Evolutionary conservation across 495 filamentous ascomycete species (phyloP).

Genomic region (Aspergillus wentii): DNA sequence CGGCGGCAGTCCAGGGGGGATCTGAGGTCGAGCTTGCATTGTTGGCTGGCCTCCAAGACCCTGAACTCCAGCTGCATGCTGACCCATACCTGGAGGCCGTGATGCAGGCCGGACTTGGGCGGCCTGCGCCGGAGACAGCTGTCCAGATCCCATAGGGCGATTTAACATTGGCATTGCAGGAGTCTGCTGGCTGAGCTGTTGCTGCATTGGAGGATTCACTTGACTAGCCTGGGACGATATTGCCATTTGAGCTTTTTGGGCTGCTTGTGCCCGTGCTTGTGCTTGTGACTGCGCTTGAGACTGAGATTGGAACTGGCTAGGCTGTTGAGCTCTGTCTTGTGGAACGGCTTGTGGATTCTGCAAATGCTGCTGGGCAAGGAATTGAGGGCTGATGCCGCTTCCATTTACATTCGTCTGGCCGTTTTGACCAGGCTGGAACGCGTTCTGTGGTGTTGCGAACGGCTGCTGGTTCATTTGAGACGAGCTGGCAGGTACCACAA

Average conservation of each 20-base stretch:
- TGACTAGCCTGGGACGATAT: slow-evolving; percentile 36
- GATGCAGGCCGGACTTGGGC: slow-evolving; percentile 36
- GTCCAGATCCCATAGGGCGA: slow-evolving; percentile 46
- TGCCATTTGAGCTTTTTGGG: slow-evolving; percentile 46
- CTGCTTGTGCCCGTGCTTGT: slow-evolving; percentile 38
- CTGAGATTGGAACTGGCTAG: slow-evolving; percentile 32
- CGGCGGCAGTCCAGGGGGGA: slow-evolving; percentile 31
- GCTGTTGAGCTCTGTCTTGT: slow-evolving; percentile 36
- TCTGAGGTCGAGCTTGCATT: slow-evolving; percentile 31
- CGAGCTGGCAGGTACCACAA: slow-evolving; percentile 62
- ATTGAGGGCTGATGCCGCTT: slow-evolving; percentile 34
- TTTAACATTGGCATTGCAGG: slow-evolving; percentile 58
- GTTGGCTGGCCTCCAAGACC: slow-evolving; percentile 18
- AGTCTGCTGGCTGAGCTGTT: slow-evolving; percentile 44
- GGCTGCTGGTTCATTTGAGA: slow-evolving; percentile 41
- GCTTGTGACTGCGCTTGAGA: slow-evolving; percentile 33
- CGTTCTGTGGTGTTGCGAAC: slow-evolving; percentile 30
- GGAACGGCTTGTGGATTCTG: slow-evolving; percentile 32
- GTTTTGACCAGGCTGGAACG: slow-evolving; percentile 31
- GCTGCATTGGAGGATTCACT: slow-evolving; percentile 26
- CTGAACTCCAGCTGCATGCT: slow-evolving; percentile 25
- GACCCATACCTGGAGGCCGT: slow-evolving; percentile 27
- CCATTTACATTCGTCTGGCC: slow-evolving; percentile 35
- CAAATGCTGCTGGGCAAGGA: slow-evolving; percentile 38
- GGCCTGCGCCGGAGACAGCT: slow-evolving; percentile 40